Percentiles rank a stretch among this genome's conserved stretches.
These are phyloP conservation scores for Acacia crassicarpa DNA, from an alignment of 306 rosid species.

Conservation along the genomic window DNA sequence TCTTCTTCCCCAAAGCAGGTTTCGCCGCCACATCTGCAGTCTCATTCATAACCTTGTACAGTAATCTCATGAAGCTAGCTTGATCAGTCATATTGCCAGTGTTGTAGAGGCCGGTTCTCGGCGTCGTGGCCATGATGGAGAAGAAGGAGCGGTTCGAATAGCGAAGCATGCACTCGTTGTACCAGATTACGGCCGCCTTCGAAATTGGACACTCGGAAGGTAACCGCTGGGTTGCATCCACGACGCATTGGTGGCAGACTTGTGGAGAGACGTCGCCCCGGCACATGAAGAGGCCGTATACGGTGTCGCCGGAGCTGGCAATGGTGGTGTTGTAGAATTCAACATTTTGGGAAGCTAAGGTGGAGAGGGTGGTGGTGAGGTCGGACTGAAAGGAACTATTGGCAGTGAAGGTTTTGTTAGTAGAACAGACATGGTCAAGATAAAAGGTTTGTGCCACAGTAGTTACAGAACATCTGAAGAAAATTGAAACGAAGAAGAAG, in stretches of 20 bases:
- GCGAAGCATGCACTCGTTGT: background rate
- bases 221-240: background rate
- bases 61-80: background rate
- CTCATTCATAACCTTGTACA: background rate
- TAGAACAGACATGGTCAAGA: background rate
- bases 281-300: background rate
- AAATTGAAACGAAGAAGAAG: no score
- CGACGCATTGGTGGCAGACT: background rate
- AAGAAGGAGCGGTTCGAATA: background rate
- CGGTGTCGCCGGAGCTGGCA: background rate
- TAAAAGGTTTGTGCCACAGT: background rate
- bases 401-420: background rate
- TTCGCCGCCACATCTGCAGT: background rate
- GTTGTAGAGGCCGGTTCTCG: background rate
- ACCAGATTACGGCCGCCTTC: background rate
- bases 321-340: background rate
- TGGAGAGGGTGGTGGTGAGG: background rate
- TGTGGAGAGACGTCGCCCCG: background rate
- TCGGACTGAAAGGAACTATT: background rate
- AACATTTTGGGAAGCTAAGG: background rate
- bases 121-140: background rate
- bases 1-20: background rate
- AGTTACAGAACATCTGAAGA: no score
- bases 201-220: background rate
- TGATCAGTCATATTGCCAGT: background rate